Evolutionary conservation across 164 flowering plant genomes (phyloP), one percentile per base, ranked within the genome.

Genomic region (Berberis thunbergii): DNA sequence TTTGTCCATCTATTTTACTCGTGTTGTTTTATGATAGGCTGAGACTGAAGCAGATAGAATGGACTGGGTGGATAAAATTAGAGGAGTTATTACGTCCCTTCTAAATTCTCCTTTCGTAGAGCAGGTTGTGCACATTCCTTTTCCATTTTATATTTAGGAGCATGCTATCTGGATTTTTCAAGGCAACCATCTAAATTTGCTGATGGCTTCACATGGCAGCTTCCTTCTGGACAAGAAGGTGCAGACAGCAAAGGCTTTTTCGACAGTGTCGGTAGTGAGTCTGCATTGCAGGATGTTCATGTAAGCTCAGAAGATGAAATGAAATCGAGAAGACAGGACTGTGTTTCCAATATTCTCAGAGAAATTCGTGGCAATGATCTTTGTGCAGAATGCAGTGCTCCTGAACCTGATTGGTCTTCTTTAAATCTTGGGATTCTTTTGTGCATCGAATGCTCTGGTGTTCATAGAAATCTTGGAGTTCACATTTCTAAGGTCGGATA

Each of bases 401-500:
- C 87, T 52, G 92, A 80, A 41, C 98, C 98, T 56, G 96, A 90
- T 58, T 93, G 98, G 97, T 96, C 98, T 38, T 93, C 98, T 60
- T 76, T 93, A 58, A 93, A 93, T 78, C 88, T 93, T 72, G 98
- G 97, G 41, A 73, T 88, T 64, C 74, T 90, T 60, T 56, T 93
- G 49, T 93, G 98, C 77, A 90, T 93, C 61, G 91, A 88, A 67
- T 93, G 98, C 81, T 93, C 98, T 69, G 97, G 98, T 53, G 90
- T 81, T 68, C 98, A 93, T 67, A 85, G 98, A 44, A 93, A 90
- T 77, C 96, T 90, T 75, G 98, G 97, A 56, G 98, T 93, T 73
- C 98, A 93, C 76, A 73, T 88, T 72, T 90, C 98, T 69, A 93
- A 93, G 97, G 98, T 89, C 41, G 45, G 49, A 60, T 41, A 57